Evolutionary conservation across 768 basidiomycete genomes (phyloP).

Genomic region (Asterophora parasitica): DNA sequence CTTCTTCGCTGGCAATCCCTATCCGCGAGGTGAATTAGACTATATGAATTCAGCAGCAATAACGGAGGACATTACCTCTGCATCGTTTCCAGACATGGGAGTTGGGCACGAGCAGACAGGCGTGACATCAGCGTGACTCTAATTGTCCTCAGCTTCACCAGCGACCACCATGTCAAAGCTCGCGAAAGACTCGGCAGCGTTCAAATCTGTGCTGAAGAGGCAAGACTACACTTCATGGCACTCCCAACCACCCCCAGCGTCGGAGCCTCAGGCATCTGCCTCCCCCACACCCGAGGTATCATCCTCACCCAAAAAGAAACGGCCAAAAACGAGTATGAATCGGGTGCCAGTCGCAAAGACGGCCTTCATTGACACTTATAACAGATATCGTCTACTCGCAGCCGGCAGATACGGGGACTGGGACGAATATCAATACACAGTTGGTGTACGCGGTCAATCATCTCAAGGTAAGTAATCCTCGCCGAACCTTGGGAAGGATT

Average conservation of each 20-base stretch:
- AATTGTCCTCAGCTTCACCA: constrained; percentile 1
- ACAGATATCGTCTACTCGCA: constrained; percentile 80
- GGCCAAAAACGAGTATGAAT: constrained; percentile 60
- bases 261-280: constrained; percentile 20
- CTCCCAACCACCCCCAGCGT: constrained; percentile 45
- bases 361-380: constrained; percentile 13
- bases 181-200: constrained; percentile 64
- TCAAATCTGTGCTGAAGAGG: constrained; percentile 58
- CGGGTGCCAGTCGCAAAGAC: constrained; percentile 10
- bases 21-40: neutral
- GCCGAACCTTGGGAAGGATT: neutral
- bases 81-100: constrained; percentile 8
- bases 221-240: constrained; percentile 78
- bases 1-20: constrained; percentile 15
- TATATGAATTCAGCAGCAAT: neutral
- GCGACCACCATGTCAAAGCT: constrained; percentile 55
- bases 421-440: constrained; percentile 81
- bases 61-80: constrained; percentile 3
- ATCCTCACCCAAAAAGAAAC: constrained; percentile 48
- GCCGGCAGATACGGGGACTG: constrained; percentile 80
- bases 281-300: constrained; percentile 21
- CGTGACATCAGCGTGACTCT: constrained; percentile 16
- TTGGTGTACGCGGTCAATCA: constrained; percentile 79
- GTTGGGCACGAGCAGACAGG: constrained; percentile 3
- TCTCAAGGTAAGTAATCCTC: constrained; percentile 56